Conservation (phyloP, 768 basidiomycete genomes). For the Rickenella mellea region DNA sequence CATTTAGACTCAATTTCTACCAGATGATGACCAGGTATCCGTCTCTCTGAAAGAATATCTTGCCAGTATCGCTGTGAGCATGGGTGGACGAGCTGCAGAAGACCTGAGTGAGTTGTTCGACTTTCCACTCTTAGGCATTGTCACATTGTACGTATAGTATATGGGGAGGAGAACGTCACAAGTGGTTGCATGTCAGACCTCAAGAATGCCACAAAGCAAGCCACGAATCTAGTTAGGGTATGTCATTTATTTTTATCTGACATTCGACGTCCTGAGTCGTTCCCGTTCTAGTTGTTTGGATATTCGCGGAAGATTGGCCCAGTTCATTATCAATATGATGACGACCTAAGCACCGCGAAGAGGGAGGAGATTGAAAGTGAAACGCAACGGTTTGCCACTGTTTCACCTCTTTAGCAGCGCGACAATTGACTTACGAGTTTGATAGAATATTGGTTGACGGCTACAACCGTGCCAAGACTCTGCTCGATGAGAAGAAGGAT, state of each 20-base stretch:
- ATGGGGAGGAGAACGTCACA: constrained; percentile 79
- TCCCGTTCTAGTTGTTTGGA: not conserved
- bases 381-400: constrained; percentile 70
- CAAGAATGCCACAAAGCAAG: constrained; percentile 66
- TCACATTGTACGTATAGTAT: constrained; percentile 40
- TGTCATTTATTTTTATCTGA: constrained; percentile 14
- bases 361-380: constrained; percentile 84
- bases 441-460: constrained; percentile 17
- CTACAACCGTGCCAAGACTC: constrained; percentile 56
- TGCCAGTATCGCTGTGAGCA: constrained; percentile 80
- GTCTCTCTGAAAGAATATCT: constrained; percentile 66
- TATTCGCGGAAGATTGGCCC: constrained; percentile 68
- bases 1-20: constrained; percentile 58
- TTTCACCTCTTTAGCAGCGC: constrained; percentile 10
- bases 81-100: constrained; percentile 95
- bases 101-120: constrained; percentile 54
- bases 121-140: constrained; percentile 2
- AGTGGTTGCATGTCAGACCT: constrained; percentile 92
- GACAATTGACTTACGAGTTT: constrained; percentile 5
- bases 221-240: constrained; percentile 85
- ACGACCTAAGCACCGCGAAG: constrained; percentile 66
- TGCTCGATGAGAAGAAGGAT: constrained; percentile 57
- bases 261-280: constrained; percentile 2
- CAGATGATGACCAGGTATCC: constrained; percentile 68
- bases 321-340: constrained; percentile 68